Base-by-base conservation (phyloP, 1,139 yeast species). In the Meyerozyma elateridarum region DNA sequence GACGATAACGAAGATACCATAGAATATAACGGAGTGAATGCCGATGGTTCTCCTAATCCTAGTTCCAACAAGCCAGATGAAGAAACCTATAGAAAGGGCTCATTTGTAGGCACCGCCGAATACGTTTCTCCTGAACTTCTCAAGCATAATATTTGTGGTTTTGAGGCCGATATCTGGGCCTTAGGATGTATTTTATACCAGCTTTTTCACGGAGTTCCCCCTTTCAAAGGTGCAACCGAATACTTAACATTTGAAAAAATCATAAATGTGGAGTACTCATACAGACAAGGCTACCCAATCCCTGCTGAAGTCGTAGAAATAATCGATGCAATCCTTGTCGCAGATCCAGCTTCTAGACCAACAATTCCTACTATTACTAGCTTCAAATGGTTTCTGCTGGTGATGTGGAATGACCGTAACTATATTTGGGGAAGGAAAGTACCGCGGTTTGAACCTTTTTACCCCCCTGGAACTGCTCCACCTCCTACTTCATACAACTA, bases 211-310 rank as follows among this genome's bases (percentile, higher is more conserved):
- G 98, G 98, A 1, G 73, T 74, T 34, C 98, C 98, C 1, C 98
- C 99, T 8, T 93, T 93, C 61, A 91, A 89, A 52, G 98, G 95
- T 0, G 67, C 83, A n/a, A 91, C 94, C 34, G 98, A 93, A 56
- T 93, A 88, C 51, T 68, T 85, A 36, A 91, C 96, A 0, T 93
- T 93, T 56, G 97, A 93, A 51, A 88, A 89, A 52, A 88, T 93
- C 45, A 83, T 87, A 47, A 80, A 79, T 49, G 73, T 82, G 21
- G 93, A 89, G 41, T 93, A 78, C 56, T 74, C 85, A 3, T 88
- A 84, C 49, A 80, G 88, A 13, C 85, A 89, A 0, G 84, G 84
- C 2, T 76, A 79, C 43, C 94, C 95, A 5, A 61, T 76, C 40
- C 72, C 85, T 1, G 51, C 56, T 0, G 65, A 58, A 4, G 75